Percentiles rank a stretch among this genome's conserved stretches.
phyloP scores from a whole-genome alignment of 2,329 filamentous ascomycete genomes.

The Colletotrichum somersetense region DNA sequence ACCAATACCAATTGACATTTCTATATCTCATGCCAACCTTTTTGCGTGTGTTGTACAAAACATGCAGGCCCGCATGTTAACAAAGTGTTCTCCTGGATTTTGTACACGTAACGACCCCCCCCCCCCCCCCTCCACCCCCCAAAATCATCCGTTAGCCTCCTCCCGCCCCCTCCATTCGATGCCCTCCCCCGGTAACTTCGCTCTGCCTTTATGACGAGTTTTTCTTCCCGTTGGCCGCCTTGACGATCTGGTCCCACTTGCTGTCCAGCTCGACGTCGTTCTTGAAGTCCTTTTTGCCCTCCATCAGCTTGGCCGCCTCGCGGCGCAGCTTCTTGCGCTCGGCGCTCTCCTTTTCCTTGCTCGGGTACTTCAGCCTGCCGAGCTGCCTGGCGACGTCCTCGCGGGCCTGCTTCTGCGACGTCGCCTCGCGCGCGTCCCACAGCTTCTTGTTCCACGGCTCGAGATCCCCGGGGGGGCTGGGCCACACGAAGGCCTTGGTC shows the following conservation, averaged over 20 bases:
- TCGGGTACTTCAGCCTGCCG: slow-evolving; percentile 51
- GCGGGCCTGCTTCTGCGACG: slow-evolving; percentile 56
- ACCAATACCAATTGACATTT: slow-evolving; percentile 38
- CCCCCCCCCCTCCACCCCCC: too few relatives aligned
- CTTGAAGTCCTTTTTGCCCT: slow-evolving; percentile 66
- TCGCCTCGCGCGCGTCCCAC: slow-evolving; percentile 64
- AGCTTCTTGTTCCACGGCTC: slow-evolving; percentile 74
- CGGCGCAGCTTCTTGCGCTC: slow-evolving; percentile 55
- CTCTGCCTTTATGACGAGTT: slow-evolving; percentile 41
- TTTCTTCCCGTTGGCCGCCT: slow-evolving; percentile 44
- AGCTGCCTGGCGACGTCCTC: slow-evolving; percentile 50
- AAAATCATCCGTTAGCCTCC: not conserved
- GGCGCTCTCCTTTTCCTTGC: slow-evolving; percentile 56
- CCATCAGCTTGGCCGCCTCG: slow-evolving; percentile 72
- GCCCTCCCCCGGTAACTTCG: not conserved
- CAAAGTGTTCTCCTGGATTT: slow-evolving; percentile 23
- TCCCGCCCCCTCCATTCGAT: not conserved
- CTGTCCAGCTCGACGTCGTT: slow-evolving; percentile 45
- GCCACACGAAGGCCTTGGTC: slow-evolving; percentile 89
- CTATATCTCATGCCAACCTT: slow-evolving; percentile 43
- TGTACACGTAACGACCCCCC: slow-evolving; percentile 21
- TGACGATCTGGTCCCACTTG: slow-evolving; percentile 48
- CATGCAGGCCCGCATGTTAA: slow-evolving; percentile 33
- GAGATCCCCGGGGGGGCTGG: slow-evolving; percentile 73
- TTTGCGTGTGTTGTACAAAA: slow-evolving; percentile 42